phyloP scores from a whole-genome alignment of 305 asterid species.

The Striga hermonthica region DNA sequence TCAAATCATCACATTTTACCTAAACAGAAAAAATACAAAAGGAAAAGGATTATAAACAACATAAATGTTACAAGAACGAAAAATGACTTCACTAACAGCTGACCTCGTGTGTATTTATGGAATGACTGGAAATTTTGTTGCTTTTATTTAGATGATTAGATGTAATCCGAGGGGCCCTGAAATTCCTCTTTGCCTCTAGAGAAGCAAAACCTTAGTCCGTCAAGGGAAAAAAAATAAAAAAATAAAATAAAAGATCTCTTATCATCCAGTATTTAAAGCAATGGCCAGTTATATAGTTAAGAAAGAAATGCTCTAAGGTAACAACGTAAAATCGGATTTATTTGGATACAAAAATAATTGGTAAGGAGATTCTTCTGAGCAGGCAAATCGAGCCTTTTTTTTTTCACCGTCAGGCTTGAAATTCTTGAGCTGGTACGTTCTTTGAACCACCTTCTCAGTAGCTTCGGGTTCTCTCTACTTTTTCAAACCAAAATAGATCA shows the following conservation, averaged over 20 bases:
- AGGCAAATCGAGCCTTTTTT: slow-evolving; percentile 75
- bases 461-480: slow-evolving; percentile 42
- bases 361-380: slow-evolving; percentile 85
- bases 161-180: slow-evolving; percentile 61
- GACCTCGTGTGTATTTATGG: slow-evolving; percentile 35
- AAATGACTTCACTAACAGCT: slow-evolving; percentile 11
- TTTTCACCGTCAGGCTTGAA: slow-evolving; percentile 61
- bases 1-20: slow-evolving; percentile 42
- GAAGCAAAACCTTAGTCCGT: slow-evolving; percentile 74
- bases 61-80: slow-evolving; percentile 1
- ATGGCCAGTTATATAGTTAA: not conserved
- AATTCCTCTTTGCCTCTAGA: slow-evolving; percentile 78
- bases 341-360: slow-evolving; percentile 88
- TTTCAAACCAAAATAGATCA: slow-evolving; percentile 22
- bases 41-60: not conserved
- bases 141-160: slow-evolving; percentile 41
- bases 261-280: slow-evolving; percentile 8
- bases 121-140: slow-evolving; percentile 36
- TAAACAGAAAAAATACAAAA: slow-evolving; percentile 29
- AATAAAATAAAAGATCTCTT: not conserved
- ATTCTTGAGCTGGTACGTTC: slow-evolving; percentile 52
- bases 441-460: slow-evolving; percentile 39
- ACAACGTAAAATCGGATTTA: slow-evolving; percentile 9
- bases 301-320: slow-evolving; percentile 23
- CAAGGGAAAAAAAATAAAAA: slow-evolving; percentile 42